These are phyloP conservation scores for Apiotrichum porosum DNA, from an alignment of 1,284 basidiomycete genomes.

Conservation along the genomic window DNA sequence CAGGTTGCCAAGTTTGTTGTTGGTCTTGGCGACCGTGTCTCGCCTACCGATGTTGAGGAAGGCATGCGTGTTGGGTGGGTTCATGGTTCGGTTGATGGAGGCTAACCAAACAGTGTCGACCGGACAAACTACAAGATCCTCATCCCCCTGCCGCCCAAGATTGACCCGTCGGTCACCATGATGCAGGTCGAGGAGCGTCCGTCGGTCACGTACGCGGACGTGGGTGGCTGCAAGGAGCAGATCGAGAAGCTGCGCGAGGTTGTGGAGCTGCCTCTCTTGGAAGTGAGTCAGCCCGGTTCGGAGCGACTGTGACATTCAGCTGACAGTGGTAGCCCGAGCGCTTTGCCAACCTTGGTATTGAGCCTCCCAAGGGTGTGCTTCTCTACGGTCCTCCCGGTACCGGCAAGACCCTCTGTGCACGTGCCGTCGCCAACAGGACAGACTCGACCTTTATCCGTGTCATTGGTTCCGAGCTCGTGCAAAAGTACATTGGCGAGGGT, in stretches of 20 bases:
- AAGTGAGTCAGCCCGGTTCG: slow-evolving; percentile 57
- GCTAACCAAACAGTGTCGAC: no score
- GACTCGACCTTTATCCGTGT: slow-evolving; percentile 96
- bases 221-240: slow-evolving; percentile 99
- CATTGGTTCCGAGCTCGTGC: slow-evolving; percentile 96
- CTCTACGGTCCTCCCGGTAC: slow-evolving; percentile 95
- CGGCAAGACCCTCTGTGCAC: slow-evolving; percentile 96
- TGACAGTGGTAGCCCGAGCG: slow-evolving; percentile 97
- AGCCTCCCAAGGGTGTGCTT: slow-evolving; percentile 97
- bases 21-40: slow-evolving; percentile 89
- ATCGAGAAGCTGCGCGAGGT: slow-evolving; percentile 99
- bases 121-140: slow-evolving; percentile 95
- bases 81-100: no score
- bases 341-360: slow-evolving; percentile 96
- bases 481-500: slow-evolving; percentile 99
- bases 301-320: slow-evolving; percentile 8
- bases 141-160: slow-evolving; percentile 99
- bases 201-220: slow-evolving; percentile 95
- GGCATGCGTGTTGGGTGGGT: slow-evolving; percentile 99
- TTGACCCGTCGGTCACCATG: slow-evolving; percentile 99
- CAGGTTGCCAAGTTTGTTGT: slow-evolving; percentile 99
- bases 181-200: slow-evolving; percentile 99
- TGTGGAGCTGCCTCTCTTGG: slow-evolving; percentile 93
- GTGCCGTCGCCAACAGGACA: slow-evolving; percentile 96
- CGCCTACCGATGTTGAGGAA: slow-evolving; percentile 98